A percentile compares a stretch with the other conserved stretches of the same genome.
These are phyloP conservation scores for Boletus vinaceobasis DNA, from an alignment of 768 basidiomycete genomes.

Conservation along the genomic window DNA sequence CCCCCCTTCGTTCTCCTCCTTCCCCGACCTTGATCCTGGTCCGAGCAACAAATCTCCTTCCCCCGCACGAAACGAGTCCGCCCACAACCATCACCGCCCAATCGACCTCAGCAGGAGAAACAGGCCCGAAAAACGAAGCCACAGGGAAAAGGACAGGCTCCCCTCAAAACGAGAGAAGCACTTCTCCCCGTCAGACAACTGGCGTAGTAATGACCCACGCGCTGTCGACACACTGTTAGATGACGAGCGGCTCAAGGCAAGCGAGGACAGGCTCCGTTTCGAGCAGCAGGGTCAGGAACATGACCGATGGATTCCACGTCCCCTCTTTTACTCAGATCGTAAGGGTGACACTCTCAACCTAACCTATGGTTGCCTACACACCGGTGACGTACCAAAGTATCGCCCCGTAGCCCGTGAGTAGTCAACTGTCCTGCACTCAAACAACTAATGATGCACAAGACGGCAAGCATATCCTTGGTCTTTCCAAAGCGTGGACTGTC, in stretches of 20 bases:
- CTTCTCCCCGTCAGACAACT: conserved; percentile 24
- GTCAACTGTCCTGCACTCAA: conserved; percentile 12
- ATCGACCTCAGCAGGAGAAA: conserved; percentile 18
- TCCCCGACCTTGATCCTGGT: conserved; percentile 57
- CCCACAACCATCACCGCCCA: conserved; percentile 9
- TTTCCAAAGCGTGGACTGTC: conserved; percentile 48
- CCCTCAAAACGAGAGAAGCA: conserved; percentile 30
- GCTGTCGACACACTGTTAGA: conserved; percentile 13
- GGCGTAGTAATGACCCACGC: conserved; percentile 18
- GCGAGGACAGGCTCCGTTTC: conserved; percentile 32
- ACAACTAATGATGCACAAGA: conserved; percentile 49
- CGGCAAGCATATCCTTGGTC: conserved; percentile 58
- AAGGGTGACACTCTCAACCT: conserved; percentile 66
- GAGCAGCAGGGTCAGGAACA: conserved; percentile 18
- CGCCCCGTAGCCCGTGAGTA: conserved; percentile 53
- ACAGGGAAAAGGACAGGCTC: conserved; percentile 31
- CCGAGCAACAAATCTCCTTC: conserved; percentile 31
- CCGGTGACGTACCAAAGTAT: conserved; percentile 66
- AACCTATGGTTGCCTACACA: conserved; percentile 61
- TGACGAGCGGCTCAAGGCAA: conserved; percentile 33
- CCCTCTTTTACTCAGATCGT: conserved; percentile 59
- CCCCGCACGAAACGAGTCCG: conserved; percentile 14
- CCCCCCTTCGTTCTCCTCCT: conserved; percentile 65
- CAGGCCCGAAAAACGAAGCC: conserved; percentile 17
- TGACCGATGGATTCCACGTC: conserved; percentile 27